Conservation (phyloP, 1,284 basidiomycete species). For the Cerrena zonata region DNA sequence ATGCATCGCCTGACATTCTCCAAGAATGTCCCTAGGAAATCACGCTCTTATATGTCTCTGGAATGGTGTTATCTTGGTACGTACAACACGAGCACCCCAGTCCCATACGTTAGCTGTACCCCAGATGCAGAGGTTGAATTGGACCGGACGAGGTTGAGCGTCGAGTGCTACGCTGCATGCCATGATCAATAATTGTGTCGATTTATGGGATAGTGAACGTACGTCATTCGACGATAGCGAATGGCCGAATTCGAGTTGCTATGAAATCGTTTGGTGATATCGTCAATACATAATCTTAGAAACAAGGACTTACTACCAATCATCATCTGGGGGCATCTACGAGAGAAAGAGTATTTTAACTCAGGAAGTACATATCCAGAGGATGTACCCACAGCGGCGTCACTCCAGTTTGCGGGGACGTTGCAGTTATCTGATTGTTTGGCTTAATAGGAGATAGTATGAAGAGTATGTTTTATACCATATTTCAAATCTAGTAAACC, state of each 20-base stretch:
- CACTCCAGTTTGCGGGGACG: constrained; percentile 48
- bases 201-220: constrained; percentile 19
- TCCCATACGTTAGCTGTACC: constrained; percentile 46
- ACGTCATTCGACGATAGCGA: constrained; percentile 52
- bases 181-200: not conserved
- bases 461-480: too few relatives aligned
- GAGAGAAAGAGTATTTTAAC: too few relatives aligned
- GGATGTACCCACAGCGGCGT: constrained; percentile 30
- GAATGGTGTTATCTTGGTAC: constrained; percentile 10
- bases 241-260: constrained; percentile 54
- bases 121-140: constrained; percentile 49
- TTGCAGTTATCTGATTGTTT: constrained; percentile 46
- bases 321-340: constrained; percentile 35
- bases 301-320: constrained; percentile 44
- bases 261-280: too few relatives aligned
- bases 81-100: constrained; percentile 49
- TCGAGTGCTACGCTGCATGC: constrained; percentile 37
- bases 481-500: constrained; percentile 42
- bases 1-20: constrained; percentile 49
- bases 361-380: too few relatives aligned
- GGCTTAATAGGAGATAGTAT: not conserved
- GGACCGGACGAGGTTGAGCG: constrained; percentile 36
- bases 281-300: not conserved
- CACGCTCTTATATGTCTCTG: not conserved
- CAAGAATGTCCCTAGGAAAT: constrained; percentile 45